Evolutionary conservation across 371 early-diverging fungal genomes (phyloP).

Genomic region (Zychaea mexicana): DNA sequence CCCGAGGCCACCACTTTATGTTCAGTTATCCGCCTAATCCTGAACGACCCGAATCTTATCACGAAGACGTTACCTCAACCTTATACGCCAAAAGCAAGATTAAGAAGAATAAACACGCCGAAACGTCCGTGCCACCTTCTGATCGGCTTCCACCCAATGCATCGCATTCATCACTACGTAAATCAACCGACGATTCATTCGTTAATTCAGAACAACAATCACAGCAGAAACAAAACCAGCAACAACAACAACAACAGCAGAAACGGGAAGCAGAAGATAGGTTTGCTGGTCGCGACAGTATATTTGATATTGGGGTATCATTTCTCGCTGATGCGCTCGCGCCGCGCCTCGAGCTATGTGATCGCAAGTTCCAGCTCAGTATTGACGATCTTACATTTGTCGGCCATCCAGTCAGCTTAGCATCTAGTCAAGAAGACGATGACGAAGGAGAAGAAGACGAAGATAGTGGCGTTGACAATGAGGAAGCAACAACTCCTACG

Average conservation of each 20-base stretch:
- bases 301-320: slow-evolving; percentile 70
- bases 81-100: neutral
- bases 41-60: slow-evolving; percentile 24
- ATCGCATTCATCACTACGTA: neutral
- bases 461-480: slow-evolving; percentile 1
- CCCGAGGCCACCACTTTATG: slow-evolving; percentile 72
- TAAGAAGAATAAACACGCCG: neutral
- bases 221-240: slow-evolving; percentile 5
- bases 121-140: neutral
- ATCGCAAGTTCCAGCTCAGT: slow-evolving; percentile 76
- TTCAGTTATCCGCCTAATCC: slow-evolving; percentile 66
- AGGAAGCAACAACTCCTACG: neutral
- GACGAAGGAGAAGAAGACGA: slow-evolving; percentile 1
- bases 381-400: slow-evolving; percentile 82
- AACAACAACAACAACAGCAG: slow-evolving; percentile 4
- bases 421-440: slow-evolving; percentile 25
- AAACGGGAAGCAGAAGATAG: slow-evolving; percentile 16
- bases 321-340: slow-evolving; percentile 77
- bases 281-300: slow-evolving; percentile 45
- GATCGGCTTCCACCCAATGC: slow-evolving; percentile 17
- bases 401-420: slow-evolving; percentile 63
- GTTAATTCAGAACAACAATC: neutral
- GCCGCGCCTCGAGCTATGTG: slow-evolving; percentile 73
- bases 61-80: neutral
- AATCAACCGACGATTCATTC: neutral